Conservation (phyloP, 371 early-diverging fungal species). For the Apophysomyces variabilis region DNA sequence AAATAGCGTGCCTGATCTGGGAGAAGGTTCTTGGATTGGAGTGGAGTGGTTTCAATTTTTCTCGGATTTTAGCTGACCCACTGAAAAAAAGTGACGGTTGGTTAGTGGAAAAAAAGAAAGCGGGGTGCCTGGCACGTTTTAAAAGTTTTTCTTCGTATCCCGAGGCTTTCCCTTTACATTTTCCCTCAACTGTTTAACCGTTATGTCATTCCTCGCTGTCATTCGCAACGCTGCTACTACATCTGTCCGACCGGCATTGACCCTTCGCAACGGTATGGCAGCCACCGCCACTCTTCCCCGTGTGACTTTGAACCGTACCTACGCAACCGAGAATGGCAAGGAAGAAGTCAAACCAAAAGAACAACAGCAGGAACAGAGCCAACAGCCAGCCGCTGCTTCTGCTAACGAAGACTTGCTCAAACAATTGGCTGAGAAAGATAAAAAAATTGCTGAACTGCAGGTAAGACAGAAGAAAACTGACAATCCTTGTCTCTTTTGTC, state of each 20-base stretch:
- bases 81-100: conserved; percentile 10
- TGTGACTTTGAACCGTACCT: conserved; percentile 23
- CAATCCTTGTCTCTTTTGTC: not conserved
- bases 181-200: not conserved
- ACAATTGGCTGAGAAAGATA: conserved; percentile 73
- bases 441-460: conserved; percentile 81
- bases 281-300: conserved; percentile 15
- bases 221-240: conserved; percentile 28
- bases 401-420: conserved; percentile 37
- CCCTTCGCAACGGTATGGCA: conserved; percentile 13
- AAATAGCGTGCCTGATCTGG: no score
- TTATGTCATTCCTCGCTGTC: conserved; percentile 17
- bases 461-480: conserved; percentile 42
- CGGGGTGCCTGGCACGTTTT: conserved; percentile 12
- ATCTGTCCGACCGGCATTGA: conserved; percentile 24
- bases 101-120: not conserved
- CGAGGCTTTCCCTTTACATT: not conserved
- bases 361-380: conserved; percentile 21
- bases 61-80: not conserved
- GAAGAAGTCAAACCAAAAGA: conserved; percentile 27
- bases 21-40: not conserved
- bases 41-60: not conserved
- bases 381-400: conserved; percentile 22
- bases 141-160: not conserved
- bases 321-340: conserved; percentile 39